Evolutionary conservation across 129 eudicot genomes (phyloP), one percentile per base, ranked within the genome.

Genomic region (Lactuca saligna): DNA sequence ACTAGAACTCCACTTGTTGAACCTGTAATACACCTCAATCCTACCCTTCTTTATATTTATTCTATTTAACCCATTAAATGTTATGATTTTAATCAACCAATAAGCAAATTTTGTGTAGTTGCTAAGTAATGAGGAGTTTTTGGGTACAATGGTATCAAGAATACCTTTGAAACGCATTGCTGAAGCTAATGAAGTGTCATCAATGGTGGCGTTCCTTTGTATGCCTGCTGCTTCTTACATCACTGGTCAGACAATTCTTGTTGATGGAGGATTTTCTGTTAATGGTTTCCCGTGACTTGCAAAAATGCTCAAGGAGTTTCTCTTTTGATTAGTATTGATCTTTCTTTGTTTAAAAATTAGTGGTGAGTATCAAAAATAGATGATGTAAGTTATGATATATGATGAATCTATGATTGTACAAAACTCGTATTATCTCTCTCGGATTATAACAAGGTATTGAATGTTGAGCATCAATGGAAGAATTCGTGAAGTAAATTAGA

Each of bases 171-270:
- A 77, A 32, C 89, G 96, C 11, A 74, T 68, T 12, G 96, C 80
- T 41, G 97, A 91, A 75, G 55, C 91, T 33, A 48, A 77, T 17
- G 97, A 91, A 65, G 95, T 91, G 3, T 82, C 95, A 6, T 90
- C 97, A 17, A 29, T 84, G 66, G 97, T 87, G 54, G 89, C 91
- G 6, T 87, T 82, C 71, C 97, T 90, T 35, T 86, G 97, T 57
- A 63, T 90, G 13, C 97, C 97, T 34, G 91, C 87, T 59, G 83
- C 97, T 68, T 87, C 97, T 34, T 91, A 87, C 78, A 81, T 87
- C 39, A 87, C 95, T 17, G 97, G 95, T 12, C 95, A 91, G 78
- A 71, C 81, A 57, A 83, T 91, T 15, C 75, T 82, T 55, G 87
- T 87, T 50, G 95, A 91, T 64, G 97, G 97, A 59, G 97, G 97